A percentile compares a stretch with the other conserved stretches of the same genome.
Evolutionary conservation across 257 asterid genomes (phyloP).

Genomic region (Leonotis leonurus): DNA sequence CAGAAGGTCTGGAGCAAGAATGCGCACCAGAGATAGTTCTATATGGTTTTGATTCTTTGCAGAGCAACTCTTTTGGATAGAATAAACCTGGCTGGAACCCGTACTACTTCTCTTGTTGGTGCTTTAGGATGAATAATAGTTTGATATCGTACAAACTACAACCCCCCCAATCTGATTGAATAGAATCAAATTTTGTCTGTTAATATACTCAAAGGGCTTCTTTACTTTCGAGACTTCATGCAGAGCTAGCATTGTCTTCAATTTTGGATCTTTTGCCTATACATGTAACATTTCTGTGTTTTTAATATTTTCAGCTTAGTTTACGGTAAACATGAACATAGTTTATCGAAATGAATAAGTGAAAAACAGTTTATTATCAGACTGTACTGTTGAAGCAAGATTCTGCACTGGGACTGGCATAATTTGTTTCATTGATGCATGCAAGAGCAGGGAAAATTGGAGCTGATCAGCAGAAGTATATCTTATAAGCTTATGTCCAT

Average conservation of each 20-base stretch:
- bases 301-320: neutral
- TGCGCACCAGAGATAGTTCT: neutral
- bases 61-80: neutral
- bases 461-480: neutral
- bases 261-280: neutral
- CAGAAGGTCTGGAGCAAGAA: constrained; percentile 3
- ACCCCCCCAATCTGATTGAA: neutral
- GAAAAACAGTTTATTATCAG: too few relatives aligned
- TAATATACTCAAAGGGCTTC: neutral
- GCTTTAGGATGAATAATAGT: neutral
- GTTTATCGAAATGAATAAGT: too few relatives aligned
- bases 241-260: neutral
- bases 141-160: neutral
- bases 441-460: neutral
- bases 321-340: neutral
- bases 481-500: constrained; percentile 6
- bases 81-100: neutral
- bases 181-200: neutral
- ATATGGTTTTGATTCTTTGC: neutral
- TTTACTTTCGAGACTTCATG: neutral
- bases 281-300: neutral
- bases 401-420: too few relatives aligned
- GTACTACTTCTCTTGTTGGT: neutral
- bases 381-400: too few relatives aligned
- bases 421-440: too few relatives aligned